phyloP scores from a whole-genome alignment of 2,329 filamentous ascomycete genomes.

The Fusarium siculi region DNA sequence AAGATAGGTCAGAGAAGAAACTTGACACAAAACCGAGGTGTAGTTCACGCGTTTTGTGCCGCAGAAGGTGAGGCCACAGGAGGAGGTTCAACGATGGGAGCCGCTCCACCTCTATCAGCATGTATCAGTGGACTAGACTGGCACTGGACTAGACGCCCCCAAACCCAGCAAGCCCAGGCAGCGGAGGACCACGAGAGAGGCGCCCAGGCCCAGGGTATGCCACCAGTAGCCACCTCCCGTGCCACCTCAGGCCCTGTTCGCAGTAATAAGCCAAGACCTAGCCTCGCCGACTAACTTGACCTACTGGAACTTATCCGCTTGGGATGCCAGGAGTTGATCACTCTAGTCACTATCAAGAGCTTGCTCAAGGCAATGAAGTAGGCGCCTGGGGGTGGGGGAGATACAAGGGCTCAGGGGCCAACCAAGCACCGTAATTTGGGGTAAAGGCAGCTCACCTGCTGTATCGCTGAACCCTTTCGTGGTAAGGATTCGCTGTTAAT shows the following conservation, averaged over 20 bases:
- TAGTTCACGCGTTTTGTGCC: slow-evolving; percentile 47
- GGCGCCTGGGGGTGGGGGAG: slow-evolving; percentile 34
- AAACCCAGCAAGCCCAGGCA: slow-evolving; percentile 7
- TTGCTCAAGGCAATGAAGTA: slow-evolving; percentile 2
- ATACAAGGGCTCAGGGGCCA: slow-evolving; percentile 28
- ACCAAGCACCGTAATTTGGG: slow-evolving; percentile 29
- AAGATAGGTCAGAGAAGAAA: slow-evolving; percentile 41
- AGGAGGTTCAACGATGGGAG: slow-evolving; percentile 42
- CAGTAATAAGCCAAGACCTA: slow-evolving; percentile 37
- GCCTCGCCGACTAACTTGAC: slow-evolving; percentile 29
- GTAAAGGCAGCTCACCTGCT: slow-evolving; percentile 27
- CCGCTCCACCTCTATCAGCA: slow-evolving; percentile 33
- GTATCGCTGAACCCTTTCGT: slow-evolving; percentile 19
- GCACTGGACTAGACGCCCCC: slow-evolving; percentile 28
- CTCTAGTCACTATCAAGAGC: slow-evolving; percentile 11
- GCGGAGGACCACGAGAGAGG: slow-evolving; percentile 25
- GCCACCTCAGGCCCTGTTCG: slow-evolving; percentile 35
- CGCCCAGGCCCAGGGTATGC: slow-evolving; percentile 37
- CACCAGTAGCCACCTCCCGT: slow-evolving; percentile 39
- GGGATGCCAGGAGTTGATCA: slow-evolving; percentile 11
- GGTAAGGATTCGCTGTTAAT: slow-evolving; percentile 20
- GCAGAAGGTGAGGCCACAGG: slow-evolving; percentile 47
- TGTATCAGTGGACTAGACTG: slow-evolving; percentile 21
- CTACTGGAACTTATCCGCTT: slow-evolving; percentile 8
- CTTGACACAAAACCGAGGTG: slow-evolving; percentile 44